A percentile compares a stretch with the other conserved stretches of the same genome.
phyloP scores from a whole-genome alignment of 179 eudicot species.

The Spergularia azorica region DNA sequence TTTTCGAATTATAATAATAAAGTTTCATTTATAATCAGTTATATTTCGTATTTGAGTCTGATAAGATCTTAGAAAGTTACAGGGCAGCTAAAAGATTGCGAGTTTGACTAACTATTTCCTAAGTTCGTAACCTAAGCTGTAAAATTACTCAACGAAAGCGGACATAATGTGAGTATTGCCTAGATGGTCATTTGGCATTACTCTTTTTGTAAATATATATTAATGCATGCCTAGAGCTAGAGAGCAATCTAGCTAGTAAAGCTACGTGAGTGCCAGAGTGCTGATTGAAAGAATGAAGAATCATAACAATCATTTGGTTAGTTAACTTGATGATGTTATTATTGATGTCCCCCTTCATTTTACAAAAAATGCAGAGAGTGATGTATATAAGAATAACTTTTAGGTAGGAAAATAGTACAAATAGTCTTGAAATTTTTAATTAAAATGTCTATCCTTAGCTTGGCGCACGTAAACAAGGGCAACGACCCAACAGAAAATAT shows the following conservation, averaged over 20 bases:
- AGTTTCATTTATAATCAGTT: too few relatives aligned
- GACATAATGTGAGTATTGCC: too few relatives aligned
- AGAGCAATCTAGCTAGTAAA: background rate
- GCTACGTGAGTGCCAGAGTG: background rate
- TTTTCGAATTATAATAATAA: too few relatives aligned
- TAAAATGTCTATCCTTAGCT: background rate
- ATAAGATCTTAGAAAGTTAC: too few relatives aligned
- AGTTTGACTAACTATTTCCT: too few relatives aligned
- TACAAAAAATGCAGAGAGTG: slow-evolving; percentile 10
- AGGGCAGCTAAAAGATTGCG: too few relatives aligned
- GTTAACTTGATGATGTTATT: slow-evolving; percentile 6
- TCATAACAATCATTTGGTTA: slow-evolving; percentile 22
- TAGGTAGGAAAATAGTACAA: slow-evolving; percentile 24
- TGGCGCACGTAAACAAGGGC: background rate
- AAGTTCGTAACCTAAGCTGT: too few relatives aligned
- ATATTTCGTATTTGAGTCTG: too few relatives aligned
- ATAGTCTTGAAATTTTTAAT: background rate
- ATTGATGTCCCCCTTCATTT: background rate
- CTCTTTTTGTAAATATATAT: too few relatives aligned
- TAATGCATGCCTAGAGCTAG: background rate
- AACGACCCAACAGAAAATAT: background rate
- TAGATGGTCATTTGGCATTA: too few relatives aligned
- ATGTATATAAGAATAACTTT: slow-evolving; percentile 24
- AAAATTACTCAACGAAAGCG: too few relatives aligned
- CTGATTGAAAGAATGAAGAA: background rate